Evolutionary conservation across 2,329 filamentous ascomycete genomes (phyloP), one percentile per base, ranked within the genome.

Genomic region (Aspergillus eucalypticola): DNA sequence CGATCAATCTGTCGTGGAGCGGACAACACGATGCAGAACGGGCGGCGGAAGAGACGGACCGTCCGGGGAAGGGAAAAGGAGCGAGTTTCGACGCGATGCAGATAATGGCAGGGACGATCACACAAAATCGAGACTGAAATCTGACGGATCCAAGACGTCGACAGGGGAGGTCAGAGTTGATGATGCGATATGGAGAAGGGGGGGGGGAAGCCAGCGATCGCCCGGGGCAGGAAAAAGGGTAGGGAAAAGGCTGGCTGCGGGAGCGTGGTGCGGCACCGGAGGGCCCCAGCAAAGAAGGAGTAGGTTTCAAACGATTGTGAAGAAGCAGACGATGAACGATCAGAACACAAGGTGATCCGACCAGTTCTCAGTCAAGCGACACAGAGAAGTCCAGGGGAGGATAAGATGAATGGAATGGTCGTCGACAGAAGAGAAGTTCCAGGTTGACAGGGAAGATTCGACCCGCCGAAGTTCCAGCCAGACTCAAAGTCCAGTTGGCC

Each of bases 171-270:
- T n/a, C n/a, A 21, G 11, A 21, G 41, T 58, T 42, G 56, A 53
- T 27, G 42, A 58, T 54, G 50, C 56, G 50, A 53, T 58, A 60
- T 56, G 60, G 60, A 56, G 60, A 62, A 62, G 58, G 50, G 58
- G 42, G 60, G 58, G 44, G 54, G 25, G 35, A 17, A 57, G 41
- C 32, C 57, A 46, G 58, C 58, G 60, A 62, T 62, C 57, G 54
- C 53, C 60, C 56, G 53, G 60, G 39, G 57, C 35, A 50, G 50
- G 41, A 57, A 60, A 62, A 62, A 60, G 54, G 54, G 29, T 49
- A 48, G 38, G 41, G 49, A 53, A 50, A 42, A 39, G 32, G 32
- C 51, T 49, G 29, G 51, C 56, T 54, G 56, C 59, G 59, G 60
- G 44, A 61, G 21, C 19, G 56, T 49, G 38, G 56, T 49, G 56